Conservation (phyloP, 257 asterid genomes). For the Fraxinus anomala region DNA sequence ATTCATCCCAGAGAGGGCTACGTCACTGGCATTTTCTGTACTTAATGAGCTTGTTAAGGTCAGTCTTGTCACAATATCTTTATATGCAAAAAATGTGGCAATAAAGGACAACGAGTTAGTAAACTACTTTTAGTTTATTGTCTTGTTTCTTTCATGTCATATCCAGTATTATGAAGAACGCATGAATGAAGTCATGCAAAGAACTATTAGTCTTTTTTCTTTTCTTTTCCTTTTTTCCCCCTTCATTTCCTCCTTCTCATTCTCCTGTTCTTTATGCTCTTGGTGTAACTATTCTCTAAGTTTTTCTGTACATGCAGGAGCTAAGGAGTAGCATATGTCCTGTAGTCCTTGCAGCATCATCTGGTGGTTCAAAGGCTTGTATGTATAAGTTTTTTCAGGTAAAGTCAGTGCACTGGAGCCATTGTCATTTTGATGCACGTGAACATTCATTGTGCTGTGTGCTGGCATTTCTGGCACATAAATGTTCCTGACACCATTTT, state of each 20-base stretch:
- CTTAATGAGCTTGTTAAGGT: conserved; percentile 74
- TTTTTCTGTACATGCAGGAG: conserved; percentile 46
- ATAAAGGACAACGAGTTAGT: background rate
- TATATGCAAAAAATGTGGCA: background rate
- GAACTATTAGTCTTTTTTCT: conserved; percentile 2
- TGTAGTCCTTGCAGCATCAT: conserved; percentile 65
- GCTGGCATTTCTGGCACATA: conserved; percentile 1
- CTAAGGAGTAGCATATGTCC: conserved; percentile 69
- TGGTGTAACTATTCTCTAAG: conserved; percentile 11
- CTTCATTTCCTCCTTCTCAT: background rate
- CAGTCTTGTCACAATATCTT: conserved; percentile 23
- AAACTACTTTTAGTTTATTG: background rate
- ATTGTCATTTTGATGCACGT: background rate
- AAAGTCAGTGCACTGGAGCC: conserved; percentile 22
- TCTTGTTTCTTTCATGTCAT: conserved; percentile 14
- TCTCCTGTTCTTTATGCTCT: background rate
- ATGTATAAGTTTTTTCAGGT: conserved; percentile 93
- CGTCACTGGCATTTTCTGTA: conserved; percentile 70
- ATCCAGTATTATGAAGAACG: conserved; percentile 1
- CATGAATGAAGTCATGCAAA: conserved; percentile 5
- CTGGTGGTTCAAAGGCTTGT: conserved; percentile 96
- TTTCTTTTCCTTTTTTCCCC: background rate
- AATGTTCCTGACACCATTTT: conserved; percentile 1
- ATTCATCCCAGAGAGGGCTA: conserved; percentile 78
- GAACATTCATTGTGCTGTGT: conserved; percentile 1